These are phyloP conservation scores for Monilinia fructicola DNA, from an alignment of 2,329 filamentous ascomycete species.

Conservation along the genomic window DNA sequence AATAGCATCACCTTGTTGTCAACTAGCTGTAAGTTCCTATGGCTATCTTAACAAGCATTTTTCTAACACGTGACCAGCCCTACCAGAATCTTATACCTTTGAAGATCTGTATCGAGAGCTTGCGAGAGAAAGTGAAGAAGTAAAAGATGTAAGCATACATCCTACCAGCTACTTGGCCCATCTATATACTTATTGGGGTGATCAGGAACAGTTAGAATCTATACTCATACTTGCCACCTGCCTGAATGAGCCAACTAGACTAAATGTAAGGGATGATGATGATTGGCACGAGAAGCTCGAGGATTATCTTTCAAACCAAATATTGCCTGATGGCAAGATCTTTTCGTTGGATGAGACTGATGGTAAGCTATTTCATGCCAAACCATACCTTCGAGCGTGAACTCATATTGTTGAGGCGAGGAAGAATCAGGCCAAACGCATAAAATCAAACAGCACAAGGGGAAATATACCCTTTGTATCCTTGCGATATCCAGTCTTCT, in stretches of 20 bases:
- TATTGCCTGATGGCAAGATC: constrained; percentile 33
- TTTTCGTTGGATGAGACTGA: constrained; percentile 32
- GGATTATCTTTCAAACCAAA: constrained; percentile 31
- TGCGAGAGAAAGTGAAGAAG: not conserved
- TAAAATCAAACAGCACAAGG: constrained; percentile 23
- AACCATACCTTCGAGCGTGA: not conserved
- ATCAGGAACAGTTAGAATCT: constrained; percentile 32
- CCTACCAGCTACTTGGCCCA: accelerated
- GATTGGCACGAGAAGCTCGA: constrained; percentile 28
- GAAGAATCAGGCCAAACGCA: not conserved
- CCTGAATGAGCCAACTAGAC: constrained; percentile 25
- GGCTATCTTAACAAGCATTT: not conserved
- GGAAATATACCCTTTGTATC: constrained; percentile 30
- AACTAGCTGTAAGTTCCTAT: constrained; percentile 6
- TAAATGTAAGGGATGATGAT: constrained; percentile 26
- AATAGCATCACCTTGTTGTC: not conserved
- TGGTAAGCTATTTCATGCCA: constrained; percentile 25
- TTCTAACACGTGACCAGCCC: constrained; percentile 16
- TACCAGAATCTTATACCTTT: constrained; percentile 2
- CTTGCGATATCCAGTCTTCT: constrained; percentile 24
- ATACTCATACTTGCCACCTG: constrained; percentile 34
- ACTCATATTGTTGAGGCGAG: not conserved
- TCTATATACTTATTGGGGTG: not conserved
- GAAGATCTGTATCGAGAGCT: constrained; percentile 26
- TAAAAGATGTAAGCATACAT: constrained; percentile 23